These are phyloP conservation scores for Astragalus membranaceus DNA, from an alignment of 306 rosid genomes.

Conservation along the genomic window DNA sequence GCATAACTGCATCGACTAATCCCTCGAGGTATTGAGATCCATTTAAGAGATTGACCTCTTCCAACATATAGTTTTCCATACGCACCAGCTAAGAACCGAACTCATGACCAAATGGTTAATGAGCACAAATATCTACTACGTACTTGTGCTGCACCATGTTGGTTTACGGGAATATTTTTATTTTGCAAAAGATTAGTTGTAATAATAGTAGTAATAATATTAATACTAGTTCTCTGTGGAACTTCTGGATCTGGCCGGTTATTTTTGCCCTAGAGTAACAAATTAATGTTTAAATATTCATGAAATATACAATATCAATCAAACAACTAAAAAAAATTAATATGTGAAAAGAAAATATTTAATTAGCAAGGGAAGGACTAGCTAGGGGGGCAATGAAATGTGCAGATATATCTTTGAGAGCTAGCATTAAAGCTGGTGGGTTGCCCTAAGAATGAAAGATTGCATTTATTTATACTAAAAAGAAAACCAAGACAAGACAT, in stretches of 20 bases:
- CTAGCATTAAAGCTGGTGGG: slow-evolving; percentile 27
- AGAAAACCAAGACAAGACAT: slow-evolving; percentile 32
- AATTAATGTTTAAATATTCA: too few species aligned
- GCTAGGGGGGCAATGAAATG: slow-evolving; percentile 15
- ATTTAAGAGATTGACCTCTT: too few species aligned
- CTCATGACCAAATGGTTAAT: too few species aligned
- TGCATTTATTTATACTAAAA: slow-evolving; percentile 36
- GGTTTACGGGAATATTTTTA: too few species aligned
- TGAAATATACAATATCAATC: neutral
- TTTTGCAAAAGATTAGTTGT: too few species aligned
- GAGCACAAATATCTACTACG: too few species aligned
- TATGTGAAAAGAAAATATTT: slow-evolving; percentile 8
- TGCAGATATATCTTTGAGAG: slow-evolving; percentile 5
- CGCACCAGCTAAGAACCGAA: too few species aligned
- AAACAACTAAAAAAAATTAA: neutral
- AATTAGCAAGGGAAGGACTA: slow-evolving; percentile 5
- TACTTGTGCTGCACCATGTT: too few species aligned
- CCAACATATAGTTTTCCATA: too few species aligned
- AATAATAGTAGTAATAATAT: neutral
- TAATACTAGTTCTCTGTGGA: neutral
- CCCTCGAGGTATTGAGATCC: too few species aligned
- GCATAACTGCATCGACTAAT: too few species aligned
- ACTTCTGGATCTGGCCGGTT: slow-evolving; percentile 12
- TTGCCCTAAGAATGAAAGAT: slow-evolving; percentile 35
- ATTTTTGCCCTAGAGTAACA: slow-evolving; percentile 9